Conservation (phyloP, 2,329 filamentous ascomycete species). For the Fusarium lateritium region DNA sequence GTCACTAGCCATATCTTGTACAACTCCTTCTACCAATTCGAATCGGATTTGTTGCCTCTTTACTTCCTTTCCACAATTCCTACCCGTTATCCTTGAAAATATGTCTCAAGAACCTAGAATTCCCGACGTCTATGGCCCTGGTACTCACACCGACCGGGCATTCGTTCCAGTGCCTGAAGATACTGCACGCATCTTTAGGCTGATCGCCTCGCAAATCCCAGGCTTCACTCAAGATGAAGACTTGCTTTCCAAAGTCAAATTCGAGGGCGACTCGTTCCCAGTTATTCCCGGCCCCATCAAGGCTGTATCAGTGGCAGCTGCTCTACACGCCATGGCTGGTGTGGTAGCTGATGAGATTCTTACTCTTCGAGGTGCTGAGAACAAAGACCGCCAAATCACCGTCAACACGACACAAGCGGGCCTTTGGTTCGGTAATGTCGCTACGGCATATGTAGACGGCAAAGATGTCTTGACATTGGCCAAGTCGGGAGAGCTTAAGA, state of each 20-base stretch:
- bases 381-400: constrained; percentile 2
- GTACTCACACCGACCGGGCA: constrained; percentile 13
- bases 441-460: constrained; percentile 19
- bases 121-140: constrained; percentile 16
- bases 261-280: constrained; percentile 5
- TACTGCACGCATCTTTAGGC: constrained; percentile 18
- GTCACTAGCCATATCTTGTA: neutral
- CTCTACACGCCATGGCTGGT: constrained; percentile 25
- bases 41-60: neutral
- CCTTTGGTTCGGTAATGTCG: constrained; percentile 26
- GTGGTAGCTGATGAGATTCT: constrained; percentile 26
- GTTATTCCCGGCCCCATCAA: constrained; percentile 29
- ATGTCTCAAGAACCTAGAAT: constrained; percentile 27
- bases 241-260: constrained; percentile 18
- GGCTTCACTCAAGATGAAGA: constrained; percentile 20
- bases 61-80: too few species aligned
- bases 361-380: constrained; percentile 2
- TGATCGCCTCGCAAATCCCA: constrained; percentile 22
- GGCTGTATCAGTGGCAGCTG: constrained; percentile 17
- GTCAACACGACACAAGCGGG: constrained; percentile 22
- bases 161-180: constrained; percentile 18
- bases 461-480: neutral
- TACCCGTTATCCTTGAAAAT: neutral
- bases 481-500: constrained; percentile 8
- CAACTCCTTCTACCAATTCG: neutral